These are phyloP conservation scores for Amphibolis antarctica DNA, from an alignment of 106 monocot genomes.

Conservation along the genomic window DNA sequence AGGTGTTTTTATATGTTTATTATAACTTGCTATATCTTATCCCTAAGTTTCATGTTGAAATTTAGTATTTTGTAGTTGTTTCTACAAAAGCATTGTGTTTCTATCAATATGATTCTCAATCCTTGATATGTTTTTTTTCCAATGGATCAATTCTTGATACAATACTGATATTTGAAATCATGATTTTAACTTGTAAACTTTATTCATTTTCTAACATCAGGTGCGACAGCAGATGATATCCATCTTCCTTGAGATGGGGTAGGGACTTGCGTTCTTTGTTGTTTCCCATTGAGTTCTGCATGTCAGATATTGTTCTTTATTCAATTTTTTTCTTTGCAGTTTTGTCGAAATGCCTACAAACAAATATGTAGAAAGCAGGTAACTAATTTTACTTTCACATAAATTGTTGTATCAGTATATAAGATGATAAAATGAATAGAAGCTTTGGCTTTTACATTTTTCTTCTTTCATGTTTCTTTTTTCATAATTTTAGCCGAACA, in stretches of 20 bases:
- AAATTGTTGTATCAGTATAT: not conserved
- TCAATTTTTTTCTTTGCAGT: slow-evolving; percentile 24
- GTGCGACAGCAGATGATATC: slow-evolving; percentile 73
- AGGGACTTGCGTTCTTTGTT: slow-evolving; percentile 1
- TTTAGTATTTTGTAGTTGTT: too few species aligned
- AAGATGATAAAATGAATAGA: not conserved
- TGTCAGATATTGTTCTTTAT: not conserved
- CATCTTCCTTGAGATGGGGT: slow-evolving; percentile 94
- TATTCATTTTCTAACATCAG: slow-evolving; percentile 25
- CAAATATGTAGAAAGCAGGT: slow-evolving; percentile 94
- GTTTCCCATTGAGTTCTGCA: not conserved
- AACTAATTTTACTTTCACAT: not conserved
- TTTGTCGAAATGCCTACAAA: slow-evolving; percentile 99
- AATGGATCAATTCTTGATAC: too few species aligned
- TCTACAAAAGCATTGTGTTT: too few species aligned
- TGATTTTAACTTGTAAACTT: not conserved
- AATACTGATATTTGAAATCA: not conserved
- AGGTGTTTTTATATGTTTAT: too few species aligned
- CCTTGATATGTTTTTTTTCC: too few species aligned
- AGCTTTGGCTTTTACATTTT: not conserved
- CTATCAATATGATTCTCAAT: too few species aligned
- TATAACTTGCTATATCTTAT: too few species aligned
- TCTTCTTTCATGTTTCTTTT: not conserved
- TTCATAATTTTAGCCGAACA: too few species aligned
- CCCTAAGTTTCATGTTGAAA: too few species aligned